A percentile compares a stretch with the other conserved stretches of the same genome.
These are phyloP conservation scores for Leccinellum luteum DNA, from an alignment of 768 basidiomycete species.

Conservation along the genomic window DNA sequence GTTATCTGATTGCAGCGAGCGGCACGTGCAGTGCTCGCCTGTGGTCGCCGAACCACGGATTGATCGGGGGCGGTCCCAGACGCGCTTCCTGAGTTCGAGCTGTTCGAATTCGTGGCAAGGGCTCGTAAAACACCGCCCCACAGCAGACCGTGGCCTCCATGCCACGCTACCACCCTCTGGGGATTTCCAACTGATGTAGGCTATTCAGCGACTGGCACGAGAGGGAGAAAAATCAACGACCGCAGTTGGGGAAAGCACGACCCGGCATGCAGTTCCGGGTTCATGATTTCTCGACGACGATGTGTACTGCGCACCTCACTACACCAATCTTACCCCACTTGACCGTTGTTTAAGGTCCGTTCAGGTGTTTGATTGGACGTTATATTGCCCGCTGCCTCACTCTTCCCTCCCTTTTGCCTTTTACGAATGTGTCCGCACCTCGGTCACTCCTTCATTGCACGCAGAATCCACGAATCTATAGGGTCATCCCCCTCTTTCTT, in stretches of 20 bases:
- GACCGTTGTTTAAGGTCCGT: slow-evolving; percentile 28
- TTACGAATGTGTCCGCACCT: slow-evolving; percentile 14
- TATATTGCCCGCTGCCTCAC: slow-evolving; percentile 22
- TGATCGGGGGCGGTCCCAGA: slow-evolving; percentile 27
- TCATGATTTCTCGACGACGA: slow-evolving; percentile 10
- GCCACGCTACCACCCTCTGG: slow-evolving; percentile 7
- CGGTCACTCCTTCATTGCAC: slow-evolving; percentile 7
- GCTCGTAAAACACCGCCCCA: slow-evolving; percentile 24
- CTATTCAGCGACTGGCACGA: slow-evolving; percentile 17
- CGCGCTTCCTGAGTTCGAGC: slow-evolving; percentile 14
- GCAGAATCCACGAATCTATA: slow-evolving; percentile 5
- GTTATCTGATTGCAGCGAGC: slow-evolving; percentile 20
- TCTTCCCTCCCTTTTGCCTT: slow-evolving; percentile 12
- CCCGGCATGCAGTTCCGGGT: slow-evolving; percentile 9
- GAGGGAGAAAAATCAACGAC: neutral
- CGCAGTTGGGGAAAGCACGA: slow-evolving; percentile 4
- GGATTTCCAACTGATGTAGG: slow-evolving; percentile 9
- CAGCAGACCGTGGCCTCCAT: slow-evolving; percentile 5
- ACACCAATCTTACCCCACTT: slow-evolving; percentile 6
- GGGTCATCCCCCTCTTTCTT: slow-evolving; percentile 10
- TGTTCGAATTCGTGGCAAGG: slow-evolving; percentile 20
- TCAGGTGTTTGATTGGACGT: slow-evolving; percentile 13
- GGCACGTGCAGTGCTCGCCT: slow-evolving; percentile 22
- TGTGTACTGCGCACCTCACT: slow-evolving; percentile 7
- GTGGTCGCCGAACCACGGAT: slow-evolving; percentile 25